Conservation (phyloP, 2,329 filamentous ascomycete species). For the Beauveria medogensis region DNA sequence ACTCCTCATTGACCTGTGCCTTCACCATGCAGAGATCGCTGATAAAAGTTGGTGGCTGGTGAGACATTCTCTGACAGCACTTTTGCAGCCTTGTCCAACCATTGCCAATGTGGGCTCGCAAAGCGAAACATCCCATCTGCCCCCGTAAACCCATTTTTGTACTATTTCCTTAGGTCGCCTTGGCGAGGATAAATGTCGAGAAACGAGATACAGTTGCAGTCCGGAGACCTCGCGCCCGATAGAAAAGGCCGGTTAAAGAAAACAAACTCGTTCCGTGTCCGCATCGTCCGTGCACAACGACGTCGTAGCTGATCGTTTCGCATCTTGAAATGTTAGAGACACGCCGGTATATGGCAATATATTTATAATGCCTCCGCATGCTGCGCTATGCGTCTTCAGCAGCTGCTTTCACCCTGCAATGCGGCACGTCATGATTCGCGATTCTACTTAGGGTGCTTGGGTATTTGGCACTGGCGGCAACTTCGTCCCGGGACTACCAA, state of each 20-base stretch:
- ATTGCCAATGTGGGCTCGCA: not conserved
- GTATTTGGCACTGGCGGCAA: not conserved
- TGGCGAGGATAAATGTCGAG: not conserved
- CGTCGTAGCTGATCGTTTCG: not conserved
- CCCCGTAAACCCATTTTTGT: not conserved
- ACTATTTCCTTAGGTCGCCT: not conserved
- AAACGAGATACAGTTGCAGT: not conserved
- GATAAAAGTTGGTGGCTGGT: not conserved
- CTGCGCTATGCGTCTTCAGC: not conserved
- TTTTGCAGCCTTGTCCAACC: not conserved
- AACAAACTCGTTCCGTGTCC: not conserved
- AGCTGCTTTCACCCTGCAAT: not conserved
- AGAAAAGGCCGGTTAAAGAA: not conserved
- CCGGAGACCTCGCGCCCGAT: not conserved
- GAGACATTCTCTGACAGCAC: slow-evolving; percentile 6
- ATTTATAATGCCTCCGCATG: not conserved
- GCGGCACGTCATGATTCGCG: not conserved
- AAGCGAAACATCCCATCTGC: not conserved
- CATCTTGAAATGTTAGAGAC: not conserved
- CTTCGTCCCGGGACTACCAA: not conserved
- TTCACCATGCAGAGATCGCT: not conserved
- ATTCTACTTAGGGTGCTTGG: not conserved
- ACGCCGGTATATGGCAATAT: not conserved
- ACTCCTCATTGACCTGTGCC: not conserved
- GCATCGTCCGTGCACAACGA: not conserved